Conservation (phyloP, 768 basidiomycete genomes). For the Lentinula edodes region DNA sequence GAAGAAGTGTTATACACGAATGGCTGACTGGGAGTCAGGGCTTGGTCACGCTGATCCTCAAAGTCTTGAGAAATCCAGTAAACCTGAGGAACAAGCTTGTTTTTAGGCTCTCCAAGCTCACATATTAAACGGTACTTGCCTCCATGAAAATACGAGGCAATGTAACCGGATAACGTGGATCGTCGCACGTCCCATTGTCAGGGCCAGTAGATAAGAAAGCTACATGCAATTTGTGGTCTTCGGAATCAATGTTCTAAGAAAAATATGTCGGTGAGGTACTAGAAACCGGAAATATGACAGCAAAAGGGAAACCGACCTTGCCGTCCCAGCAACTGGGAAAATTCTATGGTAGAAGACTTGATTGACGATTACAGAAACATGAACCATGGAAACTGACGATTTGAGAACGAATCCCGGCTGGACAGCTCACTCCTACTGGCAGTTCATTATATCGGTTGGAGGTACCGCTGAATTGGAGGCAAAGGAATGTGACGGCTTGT, state of each 20-base stretch:
- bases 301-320: constrained; percentile 12
- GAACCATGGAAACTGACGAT: constrained; percentile 9
- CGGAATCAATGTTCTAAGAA: constrained; percentile 30
- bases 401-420: constrained; percentile 15
- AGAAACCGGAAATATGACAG: background rate
- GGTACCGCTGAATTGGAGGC: constrained; percentile 31
- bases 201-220: constrained; percentile 34
- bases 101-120: background rate
- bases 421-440: constrained; percentile 11
- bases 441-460: constrained; percentile 18
- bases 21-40: constrained; percentile 22
- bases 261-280: background rate
- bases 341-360: constrained; percentile 10
- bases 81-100: constrained; percentile 11
- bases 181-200: constrained; percentile 32
- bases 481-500: constrained; percentile 32
- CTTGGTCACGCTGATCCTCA: constrained; percentile 17
- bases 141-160: constrained; percentile 40
- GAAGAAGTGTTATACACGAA: constrained; percentile 18
- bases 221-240: constrained; percentile 34
- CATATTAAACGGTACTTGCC: constrained; percentile 11
- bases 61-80: constrained; percentile 22
- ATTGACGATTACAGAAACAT: background rate
- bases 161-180: constrained; percentile 29
- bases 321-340: constrained; percentile 34